Conservation (phyloP, 2,329 filamentous ascomycete genomes). For the Graphilbum fragrans region DNA sequence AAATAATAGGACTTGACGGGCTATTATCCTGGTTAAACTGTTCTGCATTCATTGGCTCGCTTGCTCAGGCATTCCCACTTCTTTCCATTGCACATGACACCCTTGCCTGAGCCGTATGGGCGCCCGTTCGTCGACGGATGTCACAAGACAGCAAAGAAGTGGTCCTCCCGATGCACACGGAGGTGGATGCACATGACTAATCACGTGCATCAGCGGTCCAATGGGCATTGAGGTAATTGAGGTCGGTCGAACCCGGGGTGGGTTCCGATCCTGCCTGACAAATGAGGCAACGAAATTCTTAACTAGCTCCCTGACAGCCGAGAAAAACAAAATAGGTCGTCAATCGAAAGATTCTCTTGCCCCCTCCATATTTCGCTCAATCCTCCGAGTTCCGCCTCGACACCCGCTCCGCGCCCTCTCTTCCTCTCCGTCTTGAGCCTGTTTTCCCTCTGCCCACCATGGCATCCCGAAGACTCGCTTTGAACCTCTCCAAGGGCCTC, state of each 20-base stretch:
- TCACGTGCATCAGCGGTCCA: background rate
- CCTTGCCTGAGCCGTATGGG: background rate
- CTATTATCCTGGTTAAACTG: too few species aligned
- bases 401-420: background rate
- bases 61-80: background rate
- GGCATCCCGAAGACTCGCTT: constrained; percentile 94
- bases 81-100: constrained; percentile 2
- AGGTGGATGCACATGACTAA: background rate
- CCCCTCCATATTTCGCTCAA: constrained; percentile 33
- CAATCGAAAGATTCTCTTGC: constrained; percentile 20
- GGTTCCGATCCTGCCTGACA: constrained; percentile 6
- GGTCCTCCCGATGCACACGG: too few species aligned
- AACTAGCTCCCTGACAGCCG: constrained; percentile 8
- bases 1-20: too few species aligned
- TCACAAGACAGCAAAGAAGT: background rate
- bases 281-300: constrained; percentile 8
- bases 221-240: constrained; percentile 8
- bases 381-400: constrained; percentile 19
- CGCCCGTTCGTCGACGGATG: too few species aligned
- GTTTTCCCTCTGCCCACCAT: constrained; percentile 38
- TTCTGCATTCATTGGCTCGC: background rate
- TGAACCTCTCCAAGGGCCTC: constrained; percentile 87
- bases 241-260: constrained; percentile 9
- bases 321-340: constrained; percentile 9
- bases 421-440: constrained; percentile 31